These are phyloP conservation scores for Fusarium veterinarium DNA, from an alignment of 2,329 filamentous ascomycete species.

Conservation along the genomic window DNA sequence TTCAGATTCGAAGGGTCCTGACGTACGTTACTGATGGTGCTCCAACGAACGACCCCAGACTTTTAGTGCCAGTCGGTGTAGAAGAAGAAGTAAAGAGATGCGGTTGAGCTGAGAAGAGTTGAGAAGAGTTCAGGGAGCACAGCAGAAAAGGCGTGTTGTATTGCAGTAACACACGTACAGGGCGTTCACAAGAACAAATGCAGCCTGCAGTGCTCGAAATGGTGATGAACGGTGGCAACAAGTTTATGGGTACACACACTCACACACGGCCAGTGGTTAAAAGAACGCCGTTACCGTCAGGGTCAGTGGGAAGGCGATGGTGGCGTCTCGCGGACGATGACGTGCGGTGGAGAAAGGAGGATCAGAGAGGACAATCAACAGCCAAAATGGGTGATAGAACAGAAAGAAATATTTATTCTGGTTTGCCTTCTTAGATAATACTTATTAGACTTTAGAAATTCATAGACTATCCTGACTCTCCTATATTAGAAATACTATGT, in stretches of 20 bases:
- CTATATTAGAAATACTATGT: not conserved
- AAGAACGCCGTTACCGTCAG: constrained; percentile 31
- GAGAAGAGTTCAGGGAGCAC: not conserved
- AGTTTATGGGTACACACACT: constrained; percentile 1
- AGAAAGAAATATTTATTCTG: not conserved
- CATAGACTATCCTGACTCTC: not conserved
- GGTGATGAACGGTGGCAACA: constrained; percentile 30
- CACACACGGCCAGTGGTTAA: not conserved
- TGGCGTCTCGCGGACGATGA: constrained; percentile 42
- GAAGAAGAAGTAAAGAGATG: not conserved
- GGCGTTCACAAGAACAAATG: constrained; percentile 7
- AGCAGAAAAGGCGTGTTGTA: not conserved
- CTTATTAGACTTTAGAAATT: not conserved
- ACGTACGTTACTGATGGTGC: not conserved
- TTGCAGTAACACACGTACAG: constrained; percentile 14
- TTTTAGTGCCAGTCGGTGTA: not conserved
- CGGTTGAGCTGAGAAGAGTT: not conserved
- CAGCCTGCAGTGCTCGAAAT: constrained; percentile 7
- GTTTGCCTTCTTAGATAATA: constrained; percentile 3
- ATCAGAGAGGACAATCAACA: constrained; percentile 1
- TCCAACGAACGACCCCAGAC: not conserved
- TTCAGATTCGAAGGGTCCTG: constrained; percentile 15
- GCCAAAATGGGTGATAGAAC: not conserved
- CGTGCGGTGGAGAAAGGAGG: constrained; percentile 33
- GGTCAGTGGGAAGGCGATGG: constrained; percentile 34